A percentile compares a stretch with the other conserved stretches of the same genome.
Conservation (phyloP, 352 stramenopile species). For the Phytophthora chlamydospora region DNA sequence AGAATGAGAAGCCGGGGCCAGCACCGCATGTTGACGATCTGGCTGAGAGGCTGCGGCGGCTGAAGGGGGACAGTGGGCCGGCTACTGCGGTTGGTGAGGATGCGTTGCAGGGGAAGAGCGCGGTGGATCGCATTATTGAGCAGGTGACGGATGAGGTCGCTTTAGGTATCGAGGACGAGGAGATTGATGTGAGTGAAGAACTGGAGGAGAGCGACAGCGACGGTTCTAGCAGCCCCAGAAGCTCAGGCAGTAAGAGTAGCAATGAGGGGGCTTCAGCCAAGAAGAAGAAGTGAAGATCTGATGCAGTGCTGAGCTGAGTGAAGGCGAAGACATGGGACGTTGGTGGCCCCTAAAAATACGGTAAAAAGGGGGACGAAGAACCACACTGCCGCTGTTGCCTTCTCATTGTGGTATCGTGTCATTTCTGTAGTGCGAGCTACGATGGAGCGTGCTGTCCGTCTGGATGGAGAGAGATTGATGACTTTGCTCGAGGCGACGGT, state of each 20-base stretch:
- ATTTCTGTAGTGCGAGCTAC: neutral
- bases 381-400: neutral
- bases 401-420: neutral
- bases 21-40: conserved; percentile 37
- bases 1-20: conserved; percentile 39
- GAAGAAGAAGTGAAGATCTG: conserved; percentile 11
- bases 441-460: conserved; percentile 36
- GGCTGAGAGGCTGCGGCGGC: conserved; percentile 44
- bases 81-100: neutral
- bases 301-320: neutral
- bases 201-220: conserved; percentile 21
- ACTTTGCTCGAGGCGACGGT: conserved; percentile 28
- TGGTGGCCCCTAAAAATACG: conserved; percentile 32
- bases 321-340: conserved; percentile 3
- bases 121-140: conserved; percentile 57
- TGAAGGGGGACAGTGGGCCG: conserved; percentile 25
- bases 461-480: conserved; percentile 31
- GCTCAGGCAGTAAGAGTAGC: conserved; percentile 6
- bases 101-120: conserved; percentile 18
- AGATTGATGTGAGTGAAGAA: conserved; percentile 23
- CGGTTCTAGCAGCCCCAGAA: conserved; percentile 12
- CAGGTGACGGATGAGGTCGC: conserved; percentile 67
- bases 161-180: conserved; percentile 54
- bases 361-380: neutral
- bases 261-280: neutral